Evolutionary conservation across 441 rosid genomes (phyloP), one percentile per base, ranked within the genome.

Genomic region (Erodium trifolium): DNA sequence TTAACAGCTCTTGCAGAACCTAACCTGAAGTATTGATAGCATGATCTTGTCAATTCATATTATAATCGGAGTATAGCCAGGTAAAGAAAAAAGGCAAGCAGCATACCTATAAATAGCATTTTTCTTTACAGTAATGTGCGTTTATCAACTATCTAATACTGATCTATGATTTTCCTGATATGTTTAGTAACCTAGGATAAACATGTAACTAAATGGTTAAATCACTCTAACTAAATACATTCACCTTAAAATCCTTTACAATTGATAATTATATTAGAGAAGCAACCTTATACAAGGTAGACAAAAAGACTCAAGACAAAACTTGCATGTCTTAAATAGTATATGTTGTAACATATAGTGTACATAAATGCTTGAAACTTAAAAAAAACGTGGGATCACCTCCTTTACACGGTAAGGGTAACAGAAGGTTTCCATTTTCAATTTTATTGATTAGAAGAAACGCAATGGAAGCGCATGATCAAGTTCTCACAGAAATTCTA

Each of bases 1-100:
- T 82, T 84, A 31, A 84, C 78, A 65, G 85, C 87, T 80, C 87
- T 72, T 34, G 87, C 87, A 75, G 87, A 84, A 59, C 88, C 88
- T 18, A 84, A 72, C 68, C 95, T 85, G 90, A 53, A 73, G 71
- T 65, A 43, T 70, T 49, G 19, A 68, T 18, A 31, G 65, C 47
- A 37, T 34, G 2, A 39, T 27, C 31, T 63, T 1, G 13, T 66
- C 59, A 39, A 67, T 66, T 34, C 64, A 41, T 62, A 63, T 11
- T 19, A 19, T 19, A 60, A 59, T 0, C 63, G 2, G 12, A 59
- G 3, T 17, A 57, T 57, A 57, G 63, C 23, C 10, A 1, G 31
- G 13, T 7, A 18, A 18, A 59, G 63, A 59, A 59, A 57, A 57
- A 17, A 5, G 1, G 8, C 41, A 37, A 0, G 41, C 9, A 37